Evolutionary conservation across 106 monocot species (phyloP).

Genomic region (Vanilla planifolia): DNA sequence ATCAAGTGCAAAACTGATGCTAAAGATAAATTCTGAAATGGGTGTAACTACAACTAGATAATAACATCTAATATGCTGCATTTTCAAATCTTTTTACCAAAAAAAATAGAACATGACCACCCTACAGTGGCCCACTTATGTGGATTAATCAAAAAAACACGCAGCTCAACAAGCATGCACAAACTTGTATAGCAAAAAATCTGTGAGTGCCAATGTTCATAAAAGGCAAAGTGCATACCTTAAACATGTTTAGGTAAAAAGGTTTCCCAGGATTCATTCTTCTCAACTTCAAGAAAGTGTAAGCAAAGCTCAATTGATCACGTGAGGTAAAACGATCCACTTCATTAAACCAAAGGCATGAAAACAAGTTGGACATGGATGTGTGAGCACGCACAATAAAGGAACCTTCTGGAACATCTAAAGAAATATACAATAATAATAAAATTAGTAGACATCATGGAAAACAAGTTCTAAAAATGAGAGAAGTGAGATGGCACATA

Average conservation of each 20-base stretch:
- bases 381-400: conserved; percentile 95
- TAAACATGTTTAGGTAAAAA: conserved; percentile 78
- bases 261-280: conserved; percentile 65
- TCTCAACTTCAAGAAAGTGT: conserved; percentile 78
- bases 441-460: neutral
- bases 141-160: too few species aligned
- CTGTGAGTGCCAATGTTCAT: neutral
- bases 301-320: conserved; percentile 95
- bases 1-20: too few species aligned
- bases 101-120: too few species aligned
- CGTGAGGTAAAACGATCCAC: conserved; percentile 85
- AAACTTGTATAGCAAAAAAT: neutral
- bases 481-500: conserved; percentile 22
- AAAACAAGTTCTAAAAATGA: neutral
- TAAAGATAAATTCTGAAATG: too few species aligned
- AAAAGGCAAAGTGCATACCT: conserved; percentile 35
- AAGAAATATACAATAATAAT: conserved; percentile 6
- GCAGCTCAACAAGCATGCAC: too few species aligned
- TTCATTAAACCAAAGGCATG: conserved; percentile 98
- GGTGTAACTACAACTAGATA: too few species aligned
- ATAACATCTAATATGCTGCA: too few species aligned
- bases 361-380: conserved; percentile 96
- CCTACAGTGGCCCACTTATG: too few species aligned
- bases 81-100: too few species aligned
- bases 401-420: conserved; percentile 96